Evolutionary conservation across 2,329 filamentous ascomycete species (phyloP).

Genomic region (Gremmenia infestans): DNA sequence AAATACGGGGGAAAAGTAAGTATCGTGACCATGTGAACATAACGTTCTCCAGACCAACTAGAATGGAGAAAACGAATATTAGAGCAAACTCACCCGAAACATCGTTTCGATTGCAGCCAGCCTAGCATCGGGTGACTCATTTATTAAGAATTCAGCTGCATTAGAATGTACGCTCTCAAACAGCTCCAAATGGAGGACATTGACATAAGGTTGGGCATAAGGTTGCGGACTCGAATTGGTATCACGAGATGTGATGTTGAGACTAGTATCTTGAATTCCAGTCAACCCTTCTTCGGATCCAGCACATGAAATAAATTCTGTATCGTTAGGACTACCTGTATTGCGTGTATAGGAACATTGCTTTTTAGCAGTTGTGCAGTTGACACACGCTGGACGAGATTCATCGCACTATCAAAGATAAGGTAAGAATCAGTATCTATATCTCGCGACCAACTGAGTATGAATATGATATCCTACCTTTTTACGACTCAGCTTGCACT

Average conservation of each 20-base stretch:
- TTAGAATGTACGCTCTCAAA: conserved; percentile 31
- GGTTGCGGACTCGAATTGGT: neutral
- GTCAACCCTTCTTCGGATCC: neutral
- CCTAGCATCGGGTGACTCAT: neutral
- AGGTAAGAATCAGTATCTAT: neutral
- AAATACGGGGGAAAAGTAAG: too few relatives aligned
- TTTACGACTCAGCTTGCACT: conserved; percentile 21
- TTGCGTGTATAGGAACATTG: conserved; percentile 11
- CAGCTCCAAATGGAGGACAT: conserved; percentile 35
- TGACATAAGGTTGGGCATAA: conserved; percentile 11
- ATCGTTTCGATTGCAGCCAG: neutral
- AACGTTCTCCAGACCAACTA: too few relatives aligned
- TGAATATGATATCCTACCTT: conserved; percentile 12
- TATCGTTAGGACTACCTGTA: neutral
- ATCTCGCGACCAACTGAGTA: neutral
- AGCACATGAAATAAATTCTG: neutral
- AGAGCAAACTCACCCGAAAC: neutral
- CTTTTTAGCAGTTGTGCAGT: conserved; percentile 14
- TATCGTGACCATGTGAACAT: too few relatives aligned
- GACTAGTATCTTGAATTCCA: neutral
- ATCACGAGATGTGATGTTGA: neutral
- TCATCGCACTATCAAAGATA: conserved; percentile 20
- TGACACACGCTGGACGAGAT: conserved; percentile 17
- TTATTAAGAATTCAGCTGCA: neutral
- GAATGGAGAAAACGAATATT: too few relatives aligned